These are phyloP conservation scores for Vaccinium corymbosum DNA, from an alignment of 148 eudicot species.

Conservation along the genomic window DNA sequence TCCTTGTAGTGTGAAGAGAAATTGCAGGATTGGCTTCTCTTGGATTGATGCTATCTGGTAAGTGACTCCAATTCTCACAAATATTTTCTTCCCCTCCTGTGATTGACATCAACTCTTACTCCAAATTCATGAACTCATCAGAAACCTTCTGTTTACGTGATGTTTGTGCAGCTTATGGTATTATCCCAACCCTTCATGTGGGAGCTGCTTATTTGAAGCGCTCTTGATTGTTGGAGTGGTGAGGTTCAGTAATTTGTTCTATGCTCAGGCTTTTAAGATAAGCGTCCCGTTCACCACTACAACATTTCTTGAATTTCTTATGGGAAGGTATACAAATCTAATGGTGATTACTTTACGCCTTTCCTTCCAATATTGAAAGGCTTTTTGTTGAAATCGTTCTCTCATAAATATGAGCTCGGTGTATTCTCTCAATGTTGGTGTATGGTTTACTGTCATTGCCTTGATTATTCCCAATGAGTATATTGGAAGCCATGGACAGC, in stretches of 20 bases:
- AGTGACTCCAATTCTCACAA: constrained; percentile 8
- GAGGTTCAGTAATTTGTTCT: background rate
- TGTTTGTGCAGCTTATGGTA: background rate
- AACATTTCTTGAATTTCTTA: constrained; percentile 77
- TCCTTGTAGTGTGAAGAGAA: constrained; percentile 47
- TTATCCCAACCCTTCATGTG: background rate
- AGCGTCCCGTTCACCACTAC: constrained; percentile 39
- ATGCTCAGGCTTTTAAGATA: background rate
- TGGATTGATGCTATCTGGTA: constrained; percentile 96
- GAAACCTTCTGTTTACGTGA: background rate
- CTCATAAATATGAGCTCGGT: background rate
- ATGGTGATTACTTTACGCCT: constrained; percentile 70
- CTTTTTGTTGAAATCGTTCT: constrained; percentile 14
- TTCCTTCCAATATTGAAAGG: constrained; percentile 82
- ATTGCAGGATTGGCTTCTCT: constrained; percentile 83
- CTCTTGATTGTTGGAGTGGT: background rate
- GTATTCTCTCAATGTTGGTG: background rate
- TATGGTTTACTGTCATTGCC: constrained; percentile 9
- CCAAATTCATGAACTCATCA: background rate
- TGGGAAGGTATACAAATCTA: constrained; percentile 78
- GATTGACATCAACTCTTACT: background rate
- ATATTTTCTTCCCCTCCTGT: constrained; percentile 2
- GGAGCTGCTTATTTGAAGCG: background rate
- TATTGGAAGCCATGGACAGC: constrained; percentile 93
- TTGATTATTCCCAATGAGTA: constrained; percentile 89